Base-by-base conservation (phyloP, 345 rosid genomes). In the Populus ilicifolia region DNA sequence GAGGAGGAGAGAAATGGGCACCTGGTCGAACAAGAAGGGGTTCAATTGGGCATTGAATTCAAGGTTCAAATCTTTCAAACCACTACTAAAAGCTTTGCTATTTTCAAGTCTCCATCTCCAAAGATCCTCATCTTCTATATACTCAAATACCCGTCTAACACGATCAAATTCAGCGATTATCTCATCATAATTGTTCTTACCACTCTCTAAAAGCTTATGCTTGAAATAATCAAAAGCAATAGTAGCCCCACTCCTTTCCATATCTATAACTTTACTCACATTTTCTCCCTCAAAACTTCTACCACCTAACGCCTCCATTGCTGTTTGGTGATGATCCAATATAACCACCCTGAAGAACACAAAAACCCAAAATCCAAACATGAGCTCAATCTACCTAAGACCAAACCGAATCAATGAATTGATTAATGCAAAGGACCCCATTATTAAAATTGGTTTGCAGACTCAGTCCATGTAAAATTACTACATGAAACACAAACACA, bases 151-250 rank as follows among this genome's bases (percentile, higher is more conserved):
- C 2, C 81, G 85, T 74, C 93, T 82, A 81, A 84, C 69, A 64
- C 85, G 82, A 71, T 84, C 84, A 27, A 88, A 87, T 46, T 85
- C 86, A 43, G 23, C 27, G 21, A 76, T 25, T 12, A 38, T 68
- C 25, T 50, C 23, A 1, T 23, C 38, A 63, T 63, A 27, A 50
- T 56, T 35, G 12, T 25, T 67, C 74, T 68, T 25, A 46, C 63
- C 80, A 68, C 18, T 12, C 25, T 20, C 80, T 4, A 8, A 14
- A 48, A 92, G 76, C 79, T 87, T 90, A 65, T 82, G 72, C 79
- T 80, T 89, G 80, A 92, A 92, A 80, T 89, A 92, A 79, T 90
- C 97, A 64, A 67, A 89, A 46, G 97, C 94, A 85, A 92, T 88
- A 5, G 90, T 90, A 4, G 93, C 94, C 8, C 97, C 97, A 73